Percentiles rank a stretch among this genome's conserved stretches.
Evolutionary conservation across 2,329 filamentous ascomycete genomes (phyloP).

Genomic region (Alternaria gansuensis): DNA sequence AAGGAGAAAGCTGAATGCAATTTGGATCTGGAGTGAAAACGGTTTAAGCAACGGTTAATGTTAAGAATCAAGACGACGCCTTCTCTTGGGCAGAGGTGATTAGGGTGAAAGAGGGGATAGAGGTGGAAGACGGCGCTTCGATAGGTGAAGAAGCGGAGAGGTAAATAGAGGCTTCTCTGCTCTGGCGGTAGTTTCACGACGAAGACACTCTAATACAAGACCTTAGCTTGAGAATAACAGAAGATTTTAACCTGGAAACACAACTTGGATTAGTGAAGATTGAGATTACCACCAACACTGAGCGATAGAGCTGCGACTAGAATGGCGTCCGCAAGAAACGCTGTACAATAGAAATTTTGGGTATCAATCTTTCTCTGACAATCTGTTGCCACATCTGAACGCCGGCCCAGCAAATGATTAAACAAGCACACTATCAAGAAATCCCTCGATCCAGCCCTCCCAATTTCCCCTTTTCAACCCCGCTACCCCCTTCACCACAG

Average conservation of each 20-base stretch:
- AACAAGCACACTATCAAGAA: slow-evolving; percentile 31
- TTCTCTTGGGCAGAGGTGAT: neutral
- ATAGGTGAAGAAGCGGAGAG: neutral
- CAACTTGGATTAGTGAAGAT: no score
- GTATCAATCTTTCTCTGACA: slow-evolving; percentile 6
- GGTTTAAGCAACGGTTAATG: neutral
- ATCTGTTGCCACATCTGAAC: slow-evolving; percentile 4
- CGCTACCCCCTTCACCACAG: slow-evolving; percentile 16
- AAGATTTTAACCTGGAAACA: no score
- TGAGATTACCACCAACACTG: neutral
- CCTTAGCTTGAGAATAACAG: neutral
- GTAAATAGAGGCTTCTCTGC: neutral
- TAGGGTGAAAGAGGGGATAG: neutral
- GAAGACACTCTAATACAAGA: neutral
- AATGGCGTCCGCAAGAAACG: neutral
- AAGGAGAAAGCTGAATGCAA: neutral
- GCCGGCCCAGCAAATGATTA: slow-evolving; percentile 12
- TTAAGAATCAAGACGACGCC: neutral
- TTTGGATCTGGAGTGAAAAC: neutral
- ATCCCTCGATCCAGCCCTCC: slow-evolving; percentile 33
- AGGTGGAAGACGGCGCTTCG: neutral
- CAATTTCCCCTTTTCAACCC: slow-evolving; percentile 26
- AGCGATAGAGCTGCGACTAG: neutral
- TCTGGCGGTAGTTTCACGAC: neutral
- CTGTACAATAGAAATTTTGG: neutral